Evolutionary conservation across 2,329 filamentous ascomycete species (phyloP).

Genomic region (Arachnomyces sp.): DNA sequence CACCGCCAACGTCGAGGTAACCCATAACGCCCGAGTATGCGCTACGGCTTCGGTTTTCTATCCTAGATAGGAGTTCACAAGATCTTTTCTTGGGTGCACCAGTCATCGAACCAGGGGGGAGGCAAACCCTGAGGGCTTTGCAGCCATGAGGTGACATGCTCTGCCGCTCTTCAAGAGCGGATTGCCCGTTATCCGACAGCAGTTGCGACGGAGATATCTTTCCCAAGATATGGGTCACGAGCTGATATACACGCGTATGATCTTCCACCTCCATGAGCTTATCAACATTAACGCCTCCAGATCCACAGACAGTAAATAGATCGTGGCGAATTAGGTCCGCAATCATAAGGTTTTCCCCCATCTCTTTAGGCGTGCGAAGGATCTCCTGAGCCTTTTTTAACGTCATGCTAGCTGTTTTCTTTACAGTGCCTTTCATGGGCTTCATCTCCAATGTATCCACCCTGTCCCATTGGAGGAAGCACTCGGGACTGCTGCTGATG

Average conservation of each 20-base stretch:
- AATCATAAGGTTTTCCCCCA: conserved; percentile 96
- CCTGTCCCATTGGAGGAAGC: conserved; percentile 67
- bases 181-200: conserved; percentile 5
- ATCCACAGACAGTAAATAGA: conserved; percentile 73
- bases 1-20: conserved; percentile 78
- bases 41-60: conserved; percentile 61
- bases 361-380: conserved; percentile 76
- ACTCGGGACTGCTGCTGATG: conserved; percentile 78
- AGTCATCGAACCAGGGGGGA: conserved; percentile 93
- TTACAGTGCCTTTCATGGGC: conserved; percentile 95
- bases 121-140: conserved; percentile 65
- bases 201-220: conserved; percentile 23
- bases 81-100: conserved; percentile 90
- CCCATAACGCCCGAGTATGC: conserved; percentile 85
- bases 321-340: conserved; percentile 95
- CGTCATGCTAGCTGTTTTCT: conserved; percentile 62
- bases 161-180: not conserved
- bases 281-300: conserved; percentile 64
- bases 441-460: conserved; percentile 54
- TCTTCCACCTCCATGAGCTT: conserved; percentile 83
- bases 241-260: conserved; percentile 83
- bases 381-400: conserved; percentile 64
- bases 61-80: conserved; percentile 67
- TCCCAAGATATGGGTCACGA: conserved; percentile 81
- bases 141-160: conserved; percentile 47